Percentiles rank a stretch among this genome's conserved stretches.
These are phyloP conservation scores for Sporothrix inflata DNA, from an alignment of 2,329 filamentous ascomycete genomes.

Conservation along the genomic window DNA sequence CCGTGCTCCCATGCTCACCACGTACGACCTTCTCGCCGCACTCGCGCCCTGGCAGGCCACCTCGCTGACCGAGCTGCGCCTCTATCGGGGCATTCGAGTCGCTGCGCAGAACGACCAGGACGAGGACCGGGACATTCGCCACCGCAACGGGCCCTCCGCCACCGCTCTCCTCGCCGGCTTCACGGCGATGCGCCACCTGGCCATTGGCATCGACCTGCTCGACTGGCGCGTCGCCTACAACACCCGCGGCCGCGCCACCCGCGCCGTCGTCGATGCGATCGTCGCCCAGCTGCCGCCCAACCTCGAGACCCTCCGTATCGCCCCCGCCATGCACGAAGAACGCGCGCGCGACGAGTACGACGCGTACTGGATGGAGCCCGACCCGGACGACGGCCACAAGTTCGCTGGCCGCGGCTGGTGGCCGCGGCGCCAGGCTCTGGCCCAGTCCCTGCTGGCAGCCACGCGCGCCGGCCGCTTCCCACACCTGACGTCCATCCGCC, in stretches of 20 bases:
- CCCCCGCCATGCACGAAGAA: neutral
- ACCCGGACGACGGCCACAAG: neutral
- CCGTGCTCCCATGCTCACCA: neutral
- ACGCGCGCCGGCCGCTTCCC: no score
- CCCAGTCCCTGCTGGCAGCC: no score
- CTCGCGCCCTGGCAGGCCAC: neutral
- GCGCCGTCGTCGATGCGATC: neutral
- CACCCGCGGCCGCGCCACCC: neutral
- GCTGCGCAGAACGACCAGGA: neutral
- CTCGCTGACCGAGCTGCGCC: neutral
- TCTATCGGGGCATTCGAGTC: neutral
- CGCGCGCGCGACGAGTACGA: no score
- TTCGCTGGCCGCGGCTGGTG: no score
- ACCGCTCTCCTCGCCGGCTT: neutral
- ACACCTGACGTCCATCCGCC: no score
- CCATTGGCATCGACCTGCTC: neutral
- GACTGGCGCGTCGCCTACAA: neutral
- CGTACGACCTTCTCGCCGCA: neutral
- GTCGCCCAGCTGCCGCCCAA: neutral
- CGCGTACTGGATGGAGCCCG: neutral
- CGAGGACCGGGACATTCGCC: neutral
- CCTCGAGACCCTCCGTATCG: neutral
- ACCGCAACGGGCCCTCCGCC: neutral
- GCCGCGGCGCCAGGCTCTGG: no score
- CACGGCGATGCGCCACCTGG: neutral